Base-by-base conservation (phyloP, 2,329 filamentous ascomycete genomes). In the Magnaporthiopsis rhizophila region DNA sequence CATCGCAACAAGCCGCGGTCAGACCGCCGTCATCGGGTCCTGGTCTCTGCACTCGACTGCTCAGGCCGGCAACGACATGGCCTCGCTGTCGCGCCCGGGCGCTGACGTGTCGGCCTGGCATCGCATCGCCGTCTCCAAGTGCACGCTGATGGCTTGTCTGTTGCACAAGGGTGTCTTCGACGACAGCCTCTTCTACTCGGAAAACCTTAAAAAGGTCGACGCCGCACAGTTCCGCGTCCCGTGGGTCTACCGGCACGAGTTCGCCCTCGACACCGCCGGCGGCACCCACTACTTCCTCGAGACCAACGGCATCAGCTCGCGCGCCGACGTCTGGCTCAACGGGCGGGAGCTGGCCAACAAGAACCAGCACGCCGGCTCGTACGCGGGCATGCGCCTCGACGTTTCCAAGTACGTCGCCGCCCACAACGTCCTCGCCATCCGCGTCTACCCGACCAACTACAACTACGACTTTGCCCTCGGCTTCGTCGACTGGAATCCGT, bases 401-500 rank as follows among this genome's bases (percentile, higher is more conserved):
- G 74, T 89, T 32, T 84, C 84, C 0, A 65, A 72, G 11, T 57
- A 83, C 0, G 73, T 74, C 1, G 67, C 69, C 0, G 75, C 76
- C 0, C 63, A 66, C 0, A 87, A 88, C 67, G 80, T 80, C 0
- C 66, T 89, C 2, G 74, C 83, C 1, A 78, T 87, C 24, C 76
- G 77, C 56, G 81, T 79, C 0, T 79, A 86, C 67, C 85, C 85
- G 0, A 87, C 85, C 0, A 77, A 85, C 66, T 87, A 87, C 69
- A 77, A 82, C 21, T 78, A 81, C 30, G 84, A 88, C 66, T 80
- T 88, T 63, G 84, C 81, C 0, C 73, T 86, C 12, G 83, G 83
- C 0, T 88, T 86, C 64, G 80, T 85, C 0, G 85, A 87, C 68
- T 87, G 85, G 85, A 87, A 87, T 64, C 84, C 84, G 0, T 81